Evolutionary conservation across 2,329 filamentous ascomycete species (phyloP).

Genomic region (Fusarium subtropicale): DNA sequence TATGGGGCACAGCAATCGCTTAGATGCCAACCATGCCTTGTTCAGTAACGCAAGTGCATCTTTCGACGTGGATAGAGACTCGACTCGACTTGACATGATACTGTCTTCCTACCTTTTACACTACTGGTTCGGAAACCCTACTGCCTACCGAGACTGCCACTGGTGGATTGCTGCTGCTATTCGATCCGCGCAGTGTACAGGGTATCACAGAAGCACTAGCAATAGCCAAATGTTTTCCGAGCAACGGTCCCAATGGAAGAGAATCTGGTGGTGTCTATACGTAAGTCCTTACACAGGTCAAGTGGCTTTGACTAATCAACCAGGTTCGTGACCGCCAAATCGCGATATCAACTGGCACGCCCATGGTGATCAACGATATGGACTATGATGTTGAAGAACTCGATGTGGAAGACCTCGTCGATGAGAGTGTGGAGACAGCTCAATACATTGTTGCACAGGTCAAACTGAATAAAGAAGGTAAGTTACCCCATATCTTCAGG

Average conservation of each 20-base stretch:
- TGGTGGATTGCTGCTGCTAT: conserved; percentile 18
- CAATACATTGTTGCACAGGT: not conserved
- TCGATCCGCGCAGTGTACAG: not conserved
- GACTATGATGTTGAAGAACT: conserved; percentile 6
- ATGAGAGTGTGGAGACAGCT: not conserved
- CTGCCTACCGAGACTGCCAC: conserved; percentile 1
- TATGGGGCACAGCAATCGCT: conserved; percentile 7
- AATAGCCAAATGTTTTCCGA: rapidly evolving
- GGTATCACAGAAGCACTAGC: not conserved
- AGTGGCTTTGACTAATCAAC: rapidly evolving
- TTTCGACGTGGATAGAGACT: not conserved
- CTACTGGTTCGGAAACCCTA: conserved; percentile 28
- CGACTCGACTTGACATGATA: not conserved
- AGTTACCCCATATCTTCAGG: rapidly evolving
- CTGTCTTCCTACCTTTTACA: conserved; percentile 19
- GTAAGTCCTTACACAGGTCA: not conserved
- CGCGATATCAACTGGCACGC: not conserved
- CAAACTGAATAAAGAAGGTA: not conserved
- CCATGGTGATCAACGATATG: not conserved
- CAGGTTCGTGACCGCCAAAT: conserved; percentile 5
- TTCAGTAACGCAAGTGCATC: not conserved
- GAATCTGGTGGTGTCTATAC: conserved; percentile 13
- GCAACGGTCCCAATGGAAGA: not conserved
- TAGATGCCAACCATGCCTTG: not conserved
- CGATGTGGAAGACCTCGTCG: rapidly evolving